Conservation (phyloP, 2,329 filamentous ascomycete genomes). For the Pezicula carpinea region DNA sequence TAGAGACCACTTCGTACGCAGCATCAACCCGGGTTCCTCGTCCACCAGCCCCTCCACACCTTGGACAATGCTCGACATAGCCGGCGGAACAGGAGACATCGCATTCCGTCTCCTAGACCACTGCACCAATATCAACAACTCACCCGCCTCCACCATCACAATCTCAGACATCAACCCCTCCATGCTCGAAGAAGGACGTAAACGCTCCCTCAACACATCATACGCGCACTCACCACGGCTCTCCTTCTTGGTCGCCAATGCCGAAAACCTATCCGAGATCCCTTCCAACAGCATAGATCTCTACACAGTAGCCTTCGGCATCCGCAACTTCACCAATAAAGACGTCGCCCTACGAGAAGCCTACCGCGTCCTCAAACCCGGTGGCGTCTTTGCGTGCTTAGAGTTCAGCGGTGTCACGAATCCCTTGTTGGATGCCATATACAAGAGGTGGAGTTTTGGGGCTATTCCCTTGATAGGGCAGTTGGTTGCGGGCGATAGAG, state of each 20-base stretch:
- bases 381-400: conserved; percentile 92
- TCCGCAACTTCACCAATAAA: conserved; percentile 95
- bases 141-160: conserved; percentile 76
- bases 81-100: conserved; percentile 95
- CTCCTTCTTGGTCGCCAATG: conserved; percentile 84
- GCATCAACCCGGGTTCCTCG: conserved; percentile 64
- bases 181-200: conserved; percentile 85
- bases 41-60: conserved; percentile 40
- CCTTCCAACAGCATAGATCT: conserved; percentile 74
- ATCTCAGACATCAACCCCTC: conserved; percentile 94
- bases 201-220: conserved; percentile 61
- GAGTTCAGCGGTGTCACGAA: conserved; percentile 83
- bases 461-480: conserved; percentile 95
- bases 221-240: conserved; percentile 52
- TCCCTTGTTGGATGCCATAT: conserved; percentile 74
- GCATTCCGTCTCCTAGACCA: conserved; percentile 94
- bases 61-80: conserved; percentile 86
- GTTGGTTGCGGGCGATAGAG: conserved; percentile 85
- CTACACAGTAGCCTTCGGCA: conserved; percentile 96
- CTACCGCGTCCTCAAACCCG: conserved; percentile 83
- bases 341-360: conserved; percentile 78
- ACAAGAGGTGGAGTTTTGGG: conserved; percentile 93
- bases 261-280: conserved; percentile 67
- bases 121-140: conserved; percentile 73
- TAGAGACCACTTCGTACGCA: conserved; percentile 86